Base-by-base conservation (phyloP, 768 basidiomycete species). In the Kwoniella sp. region DNA sequence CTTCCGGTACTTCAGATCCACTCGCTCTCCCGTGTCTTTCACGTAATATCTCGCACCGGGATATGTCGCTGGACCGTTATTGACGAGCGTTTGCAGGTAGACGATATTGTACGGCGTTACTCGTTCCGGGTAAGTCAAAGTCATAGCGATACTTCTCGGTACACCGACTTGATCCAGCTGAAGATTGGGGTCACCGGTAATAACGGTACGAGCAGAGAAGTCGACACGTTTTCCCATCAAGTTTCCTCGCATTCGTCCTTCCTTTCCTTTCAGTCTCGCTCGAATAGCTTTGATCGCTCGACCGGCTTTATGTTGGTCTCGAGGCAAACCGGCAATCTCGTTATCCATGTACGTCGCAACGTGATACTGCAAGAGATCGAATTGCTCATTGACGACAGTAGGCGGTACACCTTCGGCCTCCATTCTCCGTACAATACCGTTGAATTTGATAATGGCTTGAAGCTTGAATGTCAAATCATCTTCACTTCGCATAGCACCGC, bases 341-440 rank as follows among this genome's bases (percentile, higher is more conserved):
- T 99, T 99, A 77, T 99, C 96, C 95, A 99, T 99, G 78, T 98
- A 99, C 0, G 96, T 98, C 2, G 96, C 96, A 64, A 97, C 93
- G 76, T 99, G 96, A 79, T 94, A 99, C 86, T 97, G 95, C 5
- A 98, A 85, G 49, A 99, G 83, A 74, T 95, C 92, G 81, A 98
- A 95, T 70, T 93, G 95, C 80, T 98, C 94, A 19, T 88, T 88
- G 71, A 95, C 90, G 67, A 99, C 90, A 70, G 96, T 92, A 0
- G 92, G 91, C 1, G 96, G 96, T 3, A 93, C 92, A 70, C 96
- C 95, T 79, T 98, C 96, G 74, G 93, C 90, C 72, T 98, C 94
- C 74, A 91, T 90, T 71, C 91, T 85, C 51, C 92, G 86, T 22
- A 99, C 90, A 68, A 90, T 93, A 19, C 88, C 90, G 59, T 91